These are phyloP conservation scores for Mycena indigotica DNA, from an alignment of 768 basidiomycete genomes.

Conservation along the genomic window DNA sequence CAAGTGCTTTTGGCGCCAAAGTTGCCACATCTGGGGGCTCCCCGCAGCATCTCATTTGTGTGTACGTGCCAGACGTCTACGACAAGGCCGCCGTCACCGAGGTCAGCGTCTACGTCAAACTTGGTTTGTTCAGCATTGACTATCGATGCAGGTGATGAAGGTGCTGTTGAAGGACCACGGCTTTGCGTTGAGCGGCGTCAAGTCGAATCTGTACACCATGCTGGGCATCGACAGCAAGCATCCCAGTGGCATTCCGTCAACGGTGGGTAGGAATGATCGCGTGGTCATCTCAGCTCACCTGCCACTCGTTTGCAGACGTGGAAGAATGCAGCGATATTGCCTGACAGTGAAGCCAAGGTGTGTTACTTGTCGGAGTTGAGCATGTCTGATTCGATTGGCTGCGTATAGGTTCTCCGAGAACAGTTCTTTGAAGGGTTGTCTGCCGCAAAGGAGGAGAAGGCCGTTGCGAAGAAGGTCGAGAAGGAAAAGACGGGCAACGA, in stretches of 20 bases:
- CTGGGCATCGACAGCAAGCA: constrained; percentile 77
- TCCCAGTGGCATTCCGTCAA: constrained; percentile 69
- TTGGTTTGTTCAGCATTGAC: neutral
- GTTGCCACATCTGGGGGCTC: constrained; percentile 62
- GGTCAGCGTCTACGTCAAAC: constrained; percentile 36
- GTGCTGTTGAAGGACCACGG: constrained; percentile 68
- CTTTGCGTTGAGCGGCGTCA: constrained; percentile 65
- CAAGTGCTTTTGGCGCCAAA: constrained; percentile 59
- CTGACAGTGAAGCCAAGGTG: constrained; percentile 66
- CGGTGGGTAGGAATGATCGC: constrained; percentile 41
- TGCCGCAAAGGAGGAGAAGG: constrained; percentile 21
- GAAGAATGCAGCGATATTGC: constrained; percentile 63
- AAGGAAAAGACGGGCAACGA: constrained; percentile 17
- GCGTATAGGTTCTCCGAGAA: constrained; percentile 60
- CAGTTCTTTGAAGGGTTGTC: constrained; percentile 54
- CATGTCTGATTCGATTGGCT: neutral
- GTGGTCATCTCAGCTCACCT: constrained; percentile 5
- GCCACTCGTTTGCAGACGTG: constrained; percentile 55
- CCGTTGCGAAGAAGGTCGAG: constrained; percentile 24
- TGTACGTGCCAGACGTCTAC: constrained; percentile 74
- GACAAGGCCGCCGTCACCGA: constrained; percentile 60
- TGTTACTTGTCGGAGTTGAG: neutral
- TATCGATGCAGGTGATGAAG: constrained; percentile 59
- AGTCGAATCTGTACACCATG: constrained; percentile 67
- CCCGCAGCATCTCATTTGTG: constrained; percentile 66